A percentile compares a stretch with the other conserved stretches of the same genome.
phyloP scores from a whole-genome alignment of 2,329 filamentous ascomycete genomes.

The Talaromyces funiculosus region DNA sequence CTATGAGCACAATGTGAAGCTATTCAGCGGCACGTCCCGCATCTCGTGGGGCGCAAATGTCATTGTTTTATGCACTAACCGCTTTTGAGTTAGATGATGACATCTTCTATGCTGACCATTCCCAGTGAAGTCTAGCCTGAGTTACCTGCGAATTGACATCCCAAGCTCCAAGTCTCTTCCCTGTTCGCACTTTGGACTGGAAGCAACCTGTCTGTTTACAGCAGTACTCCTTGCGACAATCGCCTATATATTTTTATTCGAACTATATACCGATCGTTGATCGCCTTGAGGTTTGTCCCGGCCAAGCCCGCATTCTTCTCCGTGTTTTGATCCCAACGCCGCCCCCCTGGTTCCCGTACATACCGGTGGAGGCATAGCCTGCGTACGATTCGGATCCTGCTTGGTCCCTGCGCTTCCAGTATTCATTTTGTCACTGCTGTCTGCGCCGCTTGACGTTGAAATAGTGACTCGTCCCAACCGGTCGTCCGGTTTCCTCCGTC shows the following conservation, averaged over 20 bases:
- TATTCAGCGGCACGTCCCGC: slow-evolving; percentile 1
- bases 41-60: not conserved
- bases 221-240: not conserved
- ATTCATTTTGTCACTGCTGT: not conserved
- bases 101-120: not conserved
- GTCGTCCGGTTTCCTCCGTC: not conserved
- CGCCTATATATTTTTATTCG: not conserved
- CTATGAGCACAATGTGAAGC: not conserved
- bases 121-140: not conserved
- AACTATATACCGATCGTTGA: not conserved
- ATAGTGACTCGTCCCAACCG: not conserved
- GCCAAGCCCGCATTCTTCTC: not conserved
- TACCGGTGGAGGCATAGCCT: not conserved
- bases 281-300: not conserved
- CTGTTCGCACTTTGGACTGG: not conserved
- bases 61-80: not conserved
- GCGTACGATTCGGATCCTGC: not conserved
- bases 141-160: not conserved
- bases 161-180: not conserved
- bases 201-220: too few relatives aligned
- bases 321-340: slow-evolving; percentile 3
- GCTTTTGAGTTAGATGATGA: not conserved
- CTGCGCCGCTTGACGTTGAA: not conserved
- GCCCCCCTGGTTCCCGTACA: slow-evolving; percentile 8
- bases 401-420: not conserved